Conservation (phyloP, 345 rosid species). For the Populus deltoides region DNA sequence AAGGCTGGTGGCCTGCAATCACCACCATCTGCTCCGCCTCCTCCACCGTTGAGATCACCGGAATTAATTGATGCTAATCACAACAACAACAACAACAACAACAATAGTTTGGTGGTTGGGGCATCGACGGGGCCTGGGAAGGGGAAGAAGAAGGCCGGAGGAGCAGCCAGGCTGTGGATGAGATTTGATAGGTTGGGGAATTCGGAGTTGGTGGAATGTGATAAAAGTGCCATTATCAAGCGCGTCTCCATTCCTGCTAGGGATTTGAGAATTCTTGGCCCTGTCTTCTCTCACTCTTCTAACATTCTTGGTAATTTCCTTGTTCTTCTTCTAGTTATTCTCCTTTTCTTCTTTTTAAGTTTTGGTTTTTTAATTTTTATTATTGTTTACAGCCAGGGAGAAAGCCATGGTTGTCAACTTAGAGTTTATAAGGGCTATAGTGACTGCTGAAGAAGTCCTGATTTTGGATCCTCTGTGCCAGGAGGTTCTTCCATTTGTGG, state of each 20-base stretch:
- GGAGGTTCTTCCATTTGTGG: constrained; percentile 76
- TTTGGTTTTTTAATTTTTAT: neutral
- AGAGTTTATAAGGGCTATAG: constrained; percentile 77
- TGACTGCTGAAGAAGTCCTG: constrained; percentile 79
- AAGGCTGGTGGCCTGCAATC: neutral
- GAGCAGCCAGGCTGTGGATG: constrained; percentile 90
- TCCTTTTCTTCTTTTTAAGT: neutral
- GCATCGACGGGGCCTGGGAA: constrained; percentile 34
- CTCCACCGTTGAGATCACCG: constrained; percentile 21
- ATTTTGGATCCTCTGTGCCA: constrained; percentile 70
- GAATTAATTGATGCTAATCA: neutral
- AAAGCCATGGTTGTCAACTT: constrained; percentile 86
- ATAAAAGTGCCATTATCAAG: constrained; percentile 69
- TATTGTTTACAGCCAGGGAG: constrained; percentile 61
- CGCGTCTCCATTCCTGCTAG: constrained; percentile 79
- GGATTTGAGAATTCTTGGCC: constrained; percentile 92
- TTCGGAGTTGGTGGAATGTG: constrained; percentile 79
- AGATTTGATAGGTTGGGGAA: constrained; percentile 71
- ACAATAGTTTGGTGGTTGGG: neutral
- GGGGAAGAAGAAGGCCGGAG: constrained; percentile 84
- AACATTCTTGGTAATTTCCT: constrained; percentile 58
- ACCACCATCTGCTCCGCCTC: neutral
- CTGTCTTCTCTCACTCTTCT: constrained; percentile 85
- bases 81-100: neutral
- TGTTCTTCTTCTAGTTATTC: neutral